Percentiles rank a stretch among this genome's conserved stretches.
Evolutionary conservation across 768 basidiomycete genomes (phyloP).

Genomic region (Mycena albidolilacea): DNA sequence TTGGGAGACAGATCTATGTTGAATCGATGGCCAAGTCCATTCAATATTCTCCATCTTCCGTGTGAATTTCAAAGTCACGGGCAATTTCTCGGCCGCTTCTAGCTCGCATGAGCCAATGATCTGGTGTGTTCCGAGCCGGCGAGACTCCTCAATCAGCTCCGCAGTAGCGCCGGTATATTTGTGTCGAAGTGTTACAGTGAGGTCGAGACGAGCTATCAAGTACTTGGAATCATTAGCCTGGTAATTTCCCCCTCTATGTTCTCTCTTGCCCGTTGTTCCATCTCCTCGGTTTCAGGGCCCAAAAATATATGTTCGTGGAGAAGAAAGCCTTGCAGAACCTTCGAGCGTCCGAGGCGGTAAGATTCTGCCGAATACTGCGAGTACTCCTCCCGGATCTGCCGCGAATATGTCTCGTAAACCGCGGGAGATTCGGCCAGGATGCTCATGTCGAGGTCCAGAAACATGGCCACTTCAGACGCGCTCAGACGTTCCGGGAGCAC

Average conservation of each 20-base stretch:
- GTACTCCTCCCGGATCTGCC: slow-evolving; percentile 36
- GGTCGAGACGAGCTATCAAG: neutral
- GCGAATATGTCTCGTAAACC: slow-evolving; percentile 32
- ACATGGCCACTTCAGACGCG: slow-evolving; percentile 22
- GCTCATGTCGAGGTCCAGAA: slow-evolving; percentile 41
- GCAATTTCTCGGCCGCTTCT: too few relatives aligned
- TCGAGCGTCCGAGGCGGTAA: slow-evolving; percentile 37
- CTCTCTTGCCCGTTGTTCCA: slow-evolving; percentile 33
- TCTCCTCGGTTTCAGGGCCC: slow-evolving; percentile 22
- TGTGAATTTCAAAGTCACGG: too few relatives aligned
- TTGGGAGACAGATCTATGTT: too few relatives aligned
- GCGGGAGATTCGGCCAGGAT: slow-evolving; percentile 33
- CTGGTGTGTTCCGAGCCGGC: too few relatives aligned
- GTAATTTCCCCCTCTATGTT: slow-evolving; percentile 37
- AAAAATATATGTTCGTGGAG: slow-evolving; percentile 34
- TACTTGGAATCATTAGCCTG: slow-evolving; percentile 1
- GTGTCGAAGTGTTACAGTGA: too few relatives aligned
- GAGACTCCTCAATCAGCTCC: too few relatives aligned
- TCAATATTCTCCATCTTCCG: too few relatives aligned
- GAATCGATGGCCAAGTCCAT: too few relatives aligned
- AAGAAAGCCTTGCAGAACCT: slow-evolving; percentile 37
- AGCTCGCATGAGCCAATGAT: too few relatives aligned
- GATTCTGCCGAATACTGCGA: slow-evolving; percentile 24
- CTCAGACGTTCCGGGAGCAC: slow-evolving; percentile 20
- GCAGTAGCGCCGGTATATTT: too few relatives aligned